These are phyloP conservation scores for Paracamarosporium sp. DNA, from an alignment of 2,329 filamentous ascomycete genomes.

Conservation along the genomic window DNA sequence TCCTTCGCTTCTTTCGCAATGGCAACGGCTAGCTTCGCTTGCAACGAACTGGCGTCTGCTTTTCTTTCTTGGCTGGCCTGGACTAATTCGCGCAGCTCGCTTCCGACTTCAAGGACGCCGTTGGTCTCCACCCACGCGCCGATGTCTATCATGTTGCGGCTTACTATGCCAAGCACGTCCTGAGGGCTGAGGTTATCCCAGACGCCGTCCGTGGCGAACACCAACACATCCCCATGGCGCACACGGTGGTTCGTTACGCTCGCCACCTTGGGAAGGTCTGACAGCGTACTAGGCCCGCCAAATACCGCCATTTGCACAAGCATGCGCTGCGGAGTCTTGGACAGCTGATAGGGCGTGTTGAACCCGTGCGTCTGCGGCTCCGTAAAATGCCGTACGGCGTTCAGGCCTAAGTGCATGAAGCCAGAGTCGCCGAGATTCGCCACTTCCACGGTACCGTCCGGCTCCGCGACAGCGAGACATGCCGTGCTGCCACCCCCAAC, in stretches of 20 bases:
- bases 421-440: conserved; percentile 97
- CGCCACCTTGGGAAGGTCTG: conserved; percentile 84
- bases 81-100: conserved; percentile 64
- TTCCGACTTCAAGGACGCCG: conserved; percentile 59
- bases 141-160: conserved; percentile 73
- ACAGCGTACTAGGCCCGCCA: conserved; percentile 71
- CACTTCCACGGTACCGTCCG: conserved; percentile 78
- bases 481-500: conserved; percentile 89
- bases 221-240: conserved; percentile 88
- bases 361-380: conserved; percentile 93
- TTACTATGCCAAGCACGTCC: conserved; percentile 83
- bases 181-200: conserved; percentile 96
- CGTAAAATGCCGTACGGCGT: conserved; percentile 83
- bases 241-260: conserved; percentile 78
- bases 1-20: conserved; percentile 83
- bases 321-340: conserved; percentile 81
- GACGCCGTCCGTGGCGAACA: conserved; percentile 93
- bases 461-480: conserved; percentile 78
- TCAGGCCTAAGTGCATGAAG: conserved; percentile 84
- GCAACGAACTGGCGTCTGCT: conserved; percentile 64
- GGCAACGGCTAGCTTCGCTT: conserved; percentile 78
- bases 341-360: conserved; percentile 96
- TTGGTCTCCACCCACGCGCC: conserved; percentile 75
- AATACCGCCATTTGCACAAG: conserved; percentile 82
- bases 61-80: conserved; percentile 53